These are phyloP conservation scores for Phytophthora idaei DNA, from an alignment of 352 stramenopile genomes.

Conservation along the genomic window DNA sequence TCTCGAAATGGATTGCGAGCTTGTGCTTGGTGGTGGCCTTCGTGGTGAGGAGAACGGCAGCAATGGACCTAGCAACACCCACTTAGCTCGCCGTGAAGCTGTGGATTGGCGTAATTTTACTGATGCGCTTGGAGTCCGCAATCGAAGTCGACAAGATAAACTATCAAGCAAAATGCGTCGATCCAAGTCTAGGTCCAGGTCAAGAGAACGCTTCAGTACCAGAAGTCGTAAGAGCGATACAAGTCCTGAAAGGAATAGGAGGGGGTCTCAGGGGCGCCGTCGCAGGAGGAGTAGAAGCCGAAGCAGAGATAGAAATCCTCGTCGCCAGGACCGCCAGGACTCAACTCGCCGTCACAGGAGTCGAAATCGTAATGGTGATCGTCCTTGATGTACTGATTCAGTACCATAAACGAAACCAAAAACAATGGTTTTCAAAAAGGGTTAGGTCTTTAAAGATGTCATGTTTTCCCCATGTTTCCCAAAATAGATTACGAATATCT, in stretches of 20 bases:
- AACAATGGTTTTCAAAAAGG: conserved; percentile 22
- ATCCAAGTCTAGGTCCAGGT: conserved; percentile 24
- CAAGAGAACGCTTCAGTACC: conserved; percentile 4
- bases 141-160: conserved; percentile 25
- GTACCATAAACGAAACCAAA: conserved; percentile 12
- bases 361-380: conserved; percentile 3
- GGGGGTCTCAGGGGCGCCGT: background rate
- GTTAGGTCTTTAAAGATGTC: too few relatives aligned
- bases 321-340: background rate
- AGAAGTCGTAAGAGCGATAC: background rate
- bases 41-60: background rate
- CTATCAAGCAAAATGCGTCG: background rate
- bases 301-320: conserved; percentile 21
- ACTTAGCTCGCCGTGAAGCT: background rate
- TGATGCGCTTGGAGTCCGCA: conserved; percentile 47
- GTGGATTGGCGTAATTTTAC: conserved; percentile 33
- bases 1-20: conserved; percentile 43
- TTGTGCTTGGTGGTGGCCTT: conserved; percentile 38
- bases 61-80: background rate
- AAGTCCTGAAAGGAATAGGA: conserved; percentile 7
- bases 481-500: too few relatives aligned
- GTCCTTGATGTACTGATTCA: background rate
- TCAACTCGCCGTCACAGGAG: conserved; percentile 2
- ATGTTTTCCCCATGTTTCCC: too few relatives aligned
- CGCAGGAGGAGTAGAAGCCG: conserved; percentile 23